Base-by-base conservation (phyloP, 345 rosid genomes). In the Lumnitzera littorea region DNA sequence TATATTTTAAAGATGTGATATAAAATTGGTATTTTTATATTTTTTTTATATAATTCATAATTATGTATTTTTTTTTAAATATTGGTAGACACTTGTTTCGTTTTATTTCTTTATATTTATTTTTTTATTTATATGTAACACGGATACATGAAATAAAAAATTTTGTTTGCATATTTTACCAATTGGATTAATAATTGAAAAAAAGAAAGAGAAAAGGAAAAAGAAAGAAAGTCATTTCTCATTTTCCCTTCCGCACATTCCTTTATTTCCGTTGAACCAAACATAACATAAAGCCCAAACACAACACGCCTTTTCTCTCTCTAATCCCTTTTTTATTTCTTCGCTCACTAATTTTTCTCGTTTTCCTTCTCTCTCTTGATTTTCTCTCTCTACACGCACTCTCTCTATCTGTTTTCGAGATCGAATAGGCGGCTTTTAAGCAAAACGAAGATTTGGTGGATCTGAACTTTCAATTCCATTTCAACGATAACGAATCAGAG, bases 291-390 rank as follows among this genome's bases (percentile, higher is more conserved):
- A 25, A 73, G 68, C 72, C 69, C 73, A 63, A 70, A 72, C 49
- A 24, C 48, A 16, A 29, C 72, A 60, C 59, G 62, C 76, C 15
- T 72, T 69, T 74, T 74, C 77, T 57, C 59, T 62, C 78, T 72
- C 71, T 61, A 50, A 69, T 67, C 65, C 36, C 50, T 49, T 58
- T 31, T 64, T 29, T 27, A 49, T 23, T 57, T 48, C 17, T 54
- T 67, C 47, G 16, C 66, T 74, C 58, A 54, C 66, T 68, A 13
- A 61, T 14, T 46, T 51, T 60, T 54, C 50, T 56, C 61, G 46
- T 53, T 36, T 36, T 36, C 54, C 9, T 13, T 61, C 20, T 23
- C 56, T 27, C 61, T 55, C 46, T 49, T 4, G 23, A 24, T 43
- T 55, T 14, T 15, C n/a, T n/a, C n/a, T 20, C 20, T 20, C 0